phyloP scores from a whole-genome alignment of 176 grass and related monocot genomes.

The Bromus sterilis region DNA sequence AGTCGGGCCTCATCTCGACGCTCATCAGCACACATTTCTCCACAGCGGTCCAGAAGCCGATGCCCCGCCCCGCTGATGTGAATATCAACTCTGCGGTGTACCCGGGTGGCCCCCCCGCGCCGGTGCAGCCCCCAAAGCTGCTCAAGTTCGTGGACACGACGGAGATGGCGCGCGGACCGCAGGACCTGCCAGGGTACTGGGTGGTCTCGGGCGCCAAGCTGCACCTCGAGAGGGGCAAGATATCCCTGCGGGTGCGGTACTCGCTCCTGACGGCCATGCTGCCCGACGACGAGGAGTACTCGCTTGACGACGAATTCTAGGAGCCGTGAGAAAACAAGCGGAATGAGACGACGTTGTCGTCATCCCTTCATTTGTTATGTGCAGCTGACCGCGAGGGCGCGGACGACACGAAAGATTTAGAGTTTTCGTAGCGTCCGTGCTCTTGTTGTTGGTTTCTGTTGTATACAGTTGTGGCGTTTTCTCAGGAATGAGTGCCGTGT shows the following conservation, averaged over 20 bases:
- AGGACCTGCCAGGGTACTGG: conserved; percentile 88
- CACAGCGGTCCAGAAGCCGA: conserved; percentile 49
- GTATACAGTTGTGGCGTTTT: not conserved
- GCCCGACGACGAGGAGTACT: conserved; percentile 55
- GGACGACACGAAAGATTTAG: not conserved
- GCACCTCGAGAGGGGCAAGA: conserved; percentile 82
- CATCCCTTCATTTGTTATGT: not conserved
- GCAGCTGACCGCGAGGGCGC: not conserved
- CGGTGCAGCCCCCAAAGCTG: conserved; percentile 72
- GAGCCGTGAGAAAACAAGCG: not conserved
- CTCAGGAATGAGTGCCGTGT: not conserved
- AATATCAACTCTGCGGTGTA: conserved; percentile 91
- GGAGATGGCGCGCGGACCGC: conserved; percentile 78
- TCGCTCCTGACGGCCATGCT: conserved; percentile 69
- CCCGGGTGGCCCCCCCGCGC: conserved; percentile 77
- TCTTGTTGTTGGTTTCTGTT: not conserved
- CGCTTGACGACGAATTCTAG: conserved; percentile 35
- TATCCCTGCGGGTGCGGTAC: conserved; percentile 72
- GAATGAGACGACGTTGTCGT: not conserved
- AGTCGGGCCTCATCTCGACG: conserved; percentile 89
- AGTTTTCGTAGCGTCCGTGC: not conserved
- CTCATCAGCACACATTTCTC: conserved; percentile 97
- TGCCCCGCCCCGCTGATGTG: conserved; percentile 62
- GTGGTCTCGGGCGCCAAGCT: conserved; percentile 89
- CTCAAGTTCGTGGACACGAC: conserved; percentile 84